These are phyloP conservation scores for Solanum chmielewskii DNA, from an alignment of 257 asterid genomes.

Conservation along the genomic window DNA sequence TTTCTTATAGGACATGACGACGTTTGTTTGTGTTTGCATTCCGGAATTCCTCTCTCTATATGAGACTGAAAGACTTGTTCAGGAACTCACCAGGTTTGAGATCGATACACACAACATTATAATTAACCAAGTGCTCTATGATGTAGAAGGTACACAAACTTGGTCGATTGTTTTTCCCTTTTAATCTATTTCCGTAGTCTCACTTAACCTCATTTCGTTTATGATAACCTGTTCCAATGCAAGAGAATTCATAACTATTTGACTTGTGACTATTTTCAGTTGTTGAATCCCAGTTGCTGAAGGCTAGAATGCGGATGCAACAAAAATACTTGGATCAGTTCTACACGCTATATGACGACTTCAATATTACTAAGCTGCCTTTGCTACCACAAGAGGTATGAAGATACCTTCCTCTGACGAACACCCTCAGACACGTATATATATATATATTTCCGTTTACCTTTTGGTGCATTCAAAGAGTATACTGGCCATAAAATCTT, in stretches of 20 bases:
- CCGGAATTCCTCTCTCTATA: constrained; percentile 94
- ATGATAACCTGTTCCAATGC: not conserved
- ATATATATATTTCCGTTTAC: not conserved
- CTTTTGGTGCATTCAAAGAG: not conserved
- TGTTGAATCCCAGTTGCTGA: constrained; percentile 73
- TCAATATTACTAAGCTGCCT: constrained; percentile 89
- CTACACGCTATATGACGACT: constrained; percentile 82
- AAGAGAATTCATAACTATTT: not conserved
- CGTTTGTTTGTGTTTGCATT: constrained; percentile 89
- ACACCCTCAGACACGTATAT: not conserved
- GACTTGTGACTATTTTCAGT: constrained; percentile 20
- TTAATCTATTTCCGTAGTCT: not conserved
- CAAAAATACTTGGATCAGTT: constrained; percentile 86
- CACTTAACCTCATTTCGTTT: not conserved
- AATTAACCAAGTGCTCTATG: constrained; percentile 87
- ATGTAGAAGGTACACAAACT: constrained; percentile 66
- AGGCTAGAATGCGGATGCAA: constrained; percentile 91
- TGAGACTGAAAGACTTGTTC: constrained; percentile 94
- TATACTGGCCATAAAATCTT: not conserved
- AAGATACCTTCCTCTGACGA: not conserved
- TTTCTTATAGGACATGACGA: constrained; percentile 69
- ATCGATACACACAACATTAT: constrained; percentile 92
- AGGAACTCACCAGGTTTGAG: constrained; percentile 91
- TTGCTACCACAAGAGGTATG: constrained; percentile 90
- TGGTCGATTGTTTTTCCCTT: not conserved